These are phyloP conservation scores for Extremus antarcticus DNA, from an alignment of 495 filamentous ascomycete genomes.

Conservation along the genomic window DNA sequence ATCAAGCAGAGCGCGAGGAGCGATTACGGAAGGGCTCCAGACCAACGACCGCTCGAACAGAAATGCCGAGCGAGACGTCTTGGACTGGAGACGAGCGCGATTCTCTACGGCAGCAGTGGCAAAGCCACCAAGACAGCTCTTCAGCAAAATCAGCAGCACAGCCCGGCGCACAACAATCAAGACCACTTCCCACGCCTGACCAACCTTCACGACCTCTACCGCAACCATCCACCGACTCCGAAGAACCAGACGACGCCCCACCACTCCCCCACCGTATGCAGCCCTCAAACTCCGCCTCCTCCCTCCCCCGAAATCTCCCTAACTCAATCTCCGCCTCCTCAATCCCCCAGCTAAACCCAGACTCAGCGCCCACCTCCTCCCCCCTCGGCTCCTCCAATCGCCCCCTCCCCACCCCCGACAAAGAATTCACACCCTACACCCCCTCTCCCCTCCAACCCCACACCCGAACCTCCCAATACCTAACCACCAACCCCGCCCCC, in stretches of 20 bases:
- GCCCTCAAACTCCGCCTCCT: constrained; percentile 2
- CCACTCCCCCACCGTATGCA: constrained; percentile 4
- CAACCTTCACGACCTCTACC: constrained; percentile 6
- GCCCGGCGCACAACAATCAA: background rate
- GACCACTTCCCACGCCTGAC: background rate
- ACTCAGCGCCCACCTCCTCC: constrained; percentile 11
- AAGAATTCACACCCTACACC: constrained; percentile 21
- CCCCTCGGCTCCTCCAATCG: constrained; percentile 15
- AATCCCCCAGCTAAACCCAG: constrained; percentile 8
- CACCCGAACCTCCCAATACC: constrained; percentile 31
- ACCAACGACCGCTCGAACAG: constrained; percentile 12
- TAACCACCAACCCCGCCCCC: constrained; percentile 42
- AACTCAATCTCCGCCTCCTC: constrained; percentile 4
- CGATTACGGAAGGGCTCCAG: constrained; percentile 28
- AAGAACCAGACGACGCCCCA: background rate
- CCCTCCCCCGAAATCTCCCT: constrained; percentile 1
- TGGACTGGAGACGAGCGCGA: constrained; percentile 68
- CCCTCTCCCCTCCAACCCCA: constrained; percentile 7
- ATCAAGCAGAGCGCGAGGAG: constrained; percentile 68
- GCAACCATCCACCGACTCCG: background rate
- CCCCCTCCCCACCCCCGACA: constrained; percentile 26
- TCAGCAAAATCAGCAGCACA: constrained; percentile 14
- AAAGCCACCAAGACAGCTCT: constrained; percentile 27
- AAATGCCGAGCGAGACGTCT: constrained; percentile 43
- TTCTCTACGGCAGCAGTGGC: constrained; percentile 60